These are phyloP conservation scores for Colletotrichum sublineola DNA, from an alignment of 2,329 filamentous ascomycete species.

Conservation along the genomic window DNA sequence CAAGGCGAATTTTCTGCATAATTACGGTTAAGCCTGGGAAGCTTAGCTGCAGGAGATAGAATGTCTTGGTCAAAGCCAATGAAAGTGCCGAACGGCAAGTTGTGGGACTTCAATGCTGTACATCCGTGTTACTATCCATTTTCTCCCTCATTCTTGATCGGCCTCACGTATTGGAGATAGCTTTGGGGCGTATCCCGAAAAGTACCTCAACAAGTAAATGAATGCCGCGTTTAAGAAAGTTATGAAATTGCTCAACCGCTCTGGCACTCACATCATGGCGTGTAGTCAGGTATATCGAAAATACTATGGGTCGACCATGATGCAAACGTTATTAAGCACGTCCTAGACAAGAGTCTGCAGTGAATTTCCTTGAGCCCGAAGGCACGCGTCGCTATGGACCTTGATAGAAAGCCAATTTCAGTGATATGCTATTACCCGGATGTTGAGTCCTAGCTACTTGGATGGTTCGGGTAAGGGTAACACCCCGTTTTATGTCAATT, in stretches of 20 bases:
- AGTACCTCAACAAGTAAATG: not conserved
- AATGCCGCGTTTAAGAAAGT: not conserved
- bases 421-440: not conserved
- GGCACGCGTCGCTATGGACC: not conserved
- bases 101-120: too few relatives aligned
- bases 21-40: not conserved
- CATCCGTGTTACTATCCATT: not conserved
- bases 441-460: not conserved
- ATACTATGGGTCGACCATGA: not conserved
- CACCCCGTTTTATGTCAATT: not conserved
- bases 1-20: slow-evolving; percentile 15
- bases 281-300: not conserved
- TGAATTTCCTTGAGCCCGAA: not conserved
- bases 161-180: not conserved
- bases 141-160: not conserved
- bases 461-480: not conserved
- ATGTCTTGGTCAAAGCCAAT: not conserved
- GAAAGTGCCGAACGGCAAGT: not conserved
- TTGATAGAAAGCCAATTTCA: not conserved
- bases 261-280: too few relatives aligned
- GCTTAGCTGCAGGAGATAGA: not conserved
- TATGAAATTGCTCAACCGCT: too few relatives aligned
- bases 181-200: too few relatives aligned
- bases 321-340: not conserved
- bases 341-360: not conserved